These are phyloP conservation scores for Colletotrichum spinosum DNA, from an alignment of 2,329 filamentous ascomycete genomes.

Conservation along the genomic window DNA sequence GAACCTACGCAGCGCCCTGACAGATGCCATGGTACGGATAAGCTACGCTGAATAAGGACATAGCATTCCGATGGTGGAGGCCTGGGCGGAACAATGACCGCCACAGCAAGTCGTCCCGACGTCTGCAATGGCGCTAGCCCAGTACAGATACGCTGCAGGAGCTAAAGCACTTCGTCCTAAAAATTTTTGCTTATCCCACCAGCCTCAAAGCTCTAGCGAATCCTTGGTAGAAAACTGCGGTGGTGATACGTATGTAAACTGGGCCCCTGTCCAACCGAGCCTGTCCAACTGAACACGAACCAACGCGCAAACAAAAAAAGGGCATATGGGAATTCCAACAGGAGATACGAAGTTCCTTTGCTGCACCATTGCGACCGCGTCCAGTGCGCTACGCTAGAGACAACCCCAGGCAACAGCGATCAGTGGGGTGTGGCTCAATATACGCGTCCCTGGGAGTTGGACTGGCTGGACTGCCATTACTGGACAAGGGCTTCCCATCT, in stretches of 20 bases:
- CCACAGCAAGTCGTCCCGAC: conserved; percentile 21
- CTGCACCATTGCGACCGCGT: background rate
- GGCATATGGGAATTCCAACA: too few relatives aligned
- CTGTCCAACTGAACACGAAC: background rate
- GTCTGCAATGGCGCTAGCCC: background rate
- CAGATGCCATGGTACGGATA: background rate
- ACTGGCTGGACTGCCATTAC: background rate
- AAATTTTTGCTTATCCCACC: background rate
- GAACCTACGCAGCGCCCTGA: background rate
- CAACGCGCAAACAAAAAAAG: too few relatives aligned
- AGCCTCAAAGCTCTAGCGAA: background rate
- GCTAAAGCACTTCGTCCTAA: conserved; percentile 5
- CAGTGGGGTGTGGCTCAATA: conserved; percentile 19
- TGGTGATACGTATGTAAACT: background rate
- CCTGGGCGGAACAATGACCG: conserved; percentile 14
- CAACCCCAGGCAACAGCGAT: background rate
- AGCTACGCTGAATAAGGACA: background rate
- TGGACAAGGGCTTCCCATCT: background rate
- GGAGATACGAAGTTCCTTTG: background rate
- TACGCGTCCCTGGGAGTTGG: conserved; percentile 16
- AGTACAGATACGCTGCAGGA: conserved; percentile 9
- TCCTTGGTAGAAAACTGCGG: too few relatives aligned
- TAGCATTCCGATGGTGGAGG: background rate
- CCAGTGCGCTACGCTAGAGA: conserved; percentile 17
- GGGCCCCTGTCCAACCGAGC: conserved; percentile 11